Percentiles rank a stretch among this genome's conserved stretches.
phyloP scores from a whole-genome alignment of 345 rosid species.

The Euphorbia lathyris region DNA sequence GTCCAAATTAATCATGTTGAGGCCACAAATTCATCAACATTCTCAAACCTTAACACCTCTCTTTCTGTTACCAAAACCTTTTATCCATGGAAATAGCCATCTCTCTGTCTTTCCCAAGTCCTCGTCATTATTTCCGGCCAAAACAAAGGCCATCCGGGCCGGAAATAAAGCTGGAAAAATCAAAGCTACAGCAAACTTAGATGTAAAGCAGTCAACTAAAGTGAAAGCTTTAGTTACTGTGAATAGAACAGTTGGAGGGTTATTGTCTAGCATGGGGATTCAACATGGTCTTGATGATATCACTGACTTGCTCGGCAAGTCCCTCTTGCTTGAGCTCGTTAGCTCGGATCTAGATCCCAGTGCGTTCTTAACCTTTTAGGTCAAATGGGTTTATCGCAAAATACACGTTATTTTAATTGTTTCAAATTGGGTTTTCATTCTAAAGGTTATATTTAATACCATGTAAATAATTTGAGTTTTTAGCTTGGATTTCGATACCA shows the following conservation, averaged over 20 bases:
- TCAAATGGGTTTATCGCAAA: no score
- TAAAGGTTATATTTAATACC: no score
- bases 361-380: conserved; percentile 24
- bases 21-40: conserved; percentile 22
- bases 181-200: conserved; percentile 17
- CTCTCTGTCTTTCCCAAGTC: conserved; percentile 9
- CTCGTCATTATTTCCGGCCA: background rate
- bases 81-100: conserved; percentile 26
- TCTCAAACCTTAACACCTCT: background rate
- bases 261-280: conserved; percentile 25
- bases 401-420: no score
- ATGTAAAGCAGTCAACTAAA: background rate
- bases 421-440: no score
- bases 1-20: conserved; percentile 26
- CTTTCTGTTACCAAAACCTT: conserved; percentile 25
- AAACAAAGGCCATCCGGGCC: no score
- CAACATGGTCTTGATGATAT: conserved; percentile 36
- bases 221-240: conserved; percentile 47
- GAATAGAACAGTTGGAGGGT: conserved; percentile 24
- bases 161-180: background rate
- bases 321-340: conserved; percentile 53
- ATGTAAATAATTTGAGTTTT: no score
- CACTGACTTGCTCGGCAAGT: conserved; percentile 42
- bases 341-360: conserved; percentile 54
- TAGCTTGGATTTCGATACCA: no score